Conservation (phyloP, 2,329 filamentous ascomycete genomes). For the Lachnellula arida region DNA sequence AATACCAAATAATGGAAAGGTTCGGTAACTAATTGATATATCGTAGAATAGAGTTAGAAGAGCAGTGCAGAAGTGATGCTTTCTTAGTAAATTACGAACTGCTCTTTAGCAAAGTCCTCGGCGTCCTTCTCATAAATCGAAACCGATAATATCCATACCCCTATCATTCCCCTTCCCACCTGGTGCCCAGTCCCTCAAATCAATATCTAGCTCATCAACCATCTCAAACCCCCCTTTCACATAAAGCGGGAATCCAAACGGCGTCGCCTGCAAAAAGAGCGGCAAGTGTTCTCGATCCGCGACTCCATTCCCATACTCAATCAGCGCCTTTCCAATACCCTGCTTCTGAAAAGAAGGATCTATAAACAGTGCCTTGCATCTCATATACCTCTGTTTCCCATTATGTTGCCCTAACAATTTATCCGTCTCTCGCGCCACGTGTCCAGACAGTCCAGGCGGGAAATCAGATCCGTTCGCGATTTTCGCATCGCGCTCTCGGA, state of each 20-base stretch:
- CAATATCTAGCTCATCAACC: slow-evolving; percentile 2
- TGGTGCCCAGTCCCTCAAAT: slow-evolving; percentile 3
- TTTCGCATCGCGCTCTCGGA: background rate
- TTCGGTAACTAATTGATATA: no score
- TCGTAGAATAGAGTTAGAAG: no score
- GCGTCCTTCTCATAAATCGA: no score
- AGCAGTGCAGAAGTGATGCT: no score
- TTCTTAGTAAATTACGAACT: no score
- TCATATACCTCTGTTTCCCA: background rate
- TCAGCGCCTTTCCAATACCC: background rate
- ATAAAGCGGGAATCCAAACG: slow-evolving; percentile 2
- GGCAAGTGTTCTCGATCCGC: background rate
- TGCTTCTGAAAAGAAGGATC: background rate
- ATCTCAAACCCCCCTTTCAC: slow-evolving; percentile 3
- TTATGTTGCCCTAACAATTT: background rate
- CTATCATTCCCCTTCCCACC: slow-evolving; percentile 1
- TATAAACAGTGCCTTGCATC: background rate
- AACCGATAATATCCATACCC: no score
- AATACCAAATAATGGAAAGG: no score
- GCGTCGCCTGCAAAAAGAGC: slow-evolving; percentile 1
- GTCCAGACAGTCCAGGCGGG: background rate
- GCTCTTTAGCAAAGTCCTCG: no score
- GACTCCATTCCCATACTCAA: background rate
- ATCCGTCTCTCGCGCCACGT: background rate
- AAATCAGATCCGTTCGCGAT: background rate